These are phyloP conservation scores for Russula compacta DNA, from an alignment of 768 basidiomycete genomes.

Conservation along the genomic window DNA sequence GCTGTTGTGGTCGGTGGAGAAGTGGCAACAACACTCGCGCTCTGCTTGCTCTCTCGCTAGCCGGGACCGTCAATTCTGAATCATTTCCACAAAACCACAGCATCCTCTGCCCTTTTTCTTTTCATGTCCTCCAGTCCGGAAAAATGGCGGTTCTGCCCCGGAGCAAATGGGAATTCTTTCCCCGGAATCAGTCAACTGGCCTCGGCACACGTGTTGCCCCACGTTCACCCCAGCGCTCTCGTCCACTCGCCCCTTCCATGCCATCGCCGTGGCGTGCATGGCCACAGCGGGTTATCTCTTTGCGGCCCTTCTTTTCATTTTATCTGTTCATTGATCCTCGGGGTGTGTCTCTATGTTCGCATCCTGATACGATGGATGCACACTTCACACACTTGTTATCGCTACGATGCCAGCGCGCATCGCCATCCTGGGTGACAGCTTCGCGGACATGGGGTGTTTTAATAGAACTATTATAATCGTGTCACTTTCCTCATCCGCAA, in stretches of 20 bases:
- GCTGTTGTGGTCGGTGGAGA: slow-evolving; percentile 7
- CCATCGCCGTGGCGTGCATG: no score
- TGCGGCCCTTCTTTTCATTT: not conserved
- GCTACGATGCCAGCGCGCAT: not conserved
- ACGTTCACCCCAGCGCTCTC: not conserved
- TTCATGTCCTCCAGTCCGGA: not conserved
- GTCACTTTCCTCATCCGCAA: slow-evolving; percentile 7
- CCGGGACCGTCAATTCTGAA: not conserved
- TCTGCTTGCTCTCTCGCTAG: not conserved
- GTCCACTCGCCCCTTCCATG: not conserved
- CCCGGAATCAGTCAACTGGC: not conserved
- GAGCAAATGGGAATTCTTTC: not conserved
- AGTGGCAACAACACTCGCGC: not conserved
- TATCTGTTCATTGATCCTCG: not conserved
- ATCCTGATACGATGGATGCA: not conserved
- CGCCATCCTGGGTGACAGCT: not conserved
- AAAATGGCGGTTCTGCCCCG: not conserved
- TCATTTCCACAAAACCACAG: not conserved
- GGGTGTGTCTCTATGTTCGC: not conserved
- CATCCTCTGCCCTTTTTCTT: not conserved
- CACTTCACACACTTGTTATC: not conserved
- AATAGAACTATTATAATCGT: slow-evolving; percentile 7
- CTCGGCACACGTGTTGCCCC: not conserved
- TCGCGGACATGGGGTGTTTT: slow-evolving; percentile 4
- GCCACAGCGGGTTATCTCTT: no score